These are phyloP conservation scores for Omphalotus guepiniiformis DNA, from an alignment of 768 basidiomycete genomes.

Conservation along the genomic window DNA sequence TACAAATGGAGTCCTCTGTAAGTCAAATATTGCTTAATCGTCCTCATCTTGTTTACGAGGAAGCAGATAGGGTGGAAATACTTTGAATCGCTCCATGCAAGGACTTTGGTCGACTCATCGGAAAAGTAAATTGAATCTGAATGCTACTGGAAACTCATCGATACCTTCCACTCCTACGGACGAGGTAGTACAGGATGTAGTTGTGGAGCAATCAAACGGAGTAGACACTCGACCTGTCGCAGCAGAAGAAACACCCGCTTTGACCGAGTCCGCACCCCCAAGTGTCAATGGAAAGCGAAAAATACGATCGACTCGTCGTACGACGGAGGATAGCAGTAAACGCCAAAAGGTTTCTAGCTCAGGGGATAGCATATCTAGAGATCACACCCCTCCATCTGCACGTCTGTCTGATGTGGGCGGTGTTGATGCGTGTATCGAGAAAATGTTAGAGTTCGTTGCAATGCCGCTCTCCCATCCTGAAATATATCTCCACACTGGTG, in stretches of 20 bases:
- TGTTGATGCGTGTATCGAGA: conserved; percentile 80
- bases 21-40: conserved; percentile 1
- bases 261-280: conserved; percentile 13
- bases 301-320: conserved; percentile 44
- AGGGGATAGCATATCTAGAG: conserved; percentile 44
- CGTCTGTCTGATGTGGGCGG: conserved; percentile 87
- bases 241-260: conserved; percentile 11
- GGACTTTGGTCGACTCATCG: conserved; percentile 71
- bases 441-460: conserved; percentile 93
- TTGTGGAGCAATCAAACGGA: too few species aligned
- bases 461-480: conserved; percentile 96
- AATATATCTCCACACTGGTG: conserved; percentile 89
- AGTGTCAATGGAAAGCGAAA: conserved; percentile 54
- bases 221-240: too few species aligned
- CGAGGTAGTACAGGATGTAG: conserved; percentile 16
- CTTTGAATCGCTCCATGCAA: conserved; percentile 76
- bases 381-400: conserved; percentile 67
- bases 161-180: conserved; percentile 14
- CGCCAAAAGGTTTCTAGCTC: conserved; percentile 41
- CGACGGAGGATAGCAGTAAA: conserved; percentile 49
- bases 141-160: conserved; percentile 32
- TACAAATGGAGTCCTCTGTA: conserved; percentile 18
- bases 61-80: conserved; percentile 67
- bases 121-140: conserved; percentile 65
- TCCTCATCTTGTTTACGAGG: conserved; percentile 25